Conservation (phyloP, 2,329 filamentous ascomycete species). For the Fusarium sp. region DNA sequence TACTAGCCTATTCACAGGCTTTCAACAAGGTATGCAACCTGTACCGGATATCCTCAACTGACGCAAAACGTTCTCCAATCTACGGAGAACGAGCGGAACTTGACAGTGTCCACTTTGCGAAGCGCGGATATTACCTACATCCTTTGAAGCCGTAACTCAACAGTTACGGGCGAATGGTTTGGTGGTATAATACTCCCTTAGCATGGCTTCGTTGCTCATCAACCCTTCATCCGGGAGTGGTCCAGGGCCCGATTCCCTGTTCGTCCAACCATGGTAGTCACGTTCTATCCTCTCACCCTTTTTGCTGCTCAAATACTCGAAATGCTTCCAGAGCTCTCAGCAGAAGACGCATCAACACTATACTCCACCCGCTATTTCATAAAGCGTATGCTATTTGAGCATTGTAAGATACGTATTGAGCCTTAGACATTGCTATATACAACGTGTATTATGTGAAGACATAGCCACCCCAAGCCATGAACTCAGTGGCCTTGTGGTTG, state of each 20-base stretch:
- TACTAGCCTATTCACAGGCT: neutral
- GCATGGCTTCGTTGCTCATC: conserved; percentile 17
- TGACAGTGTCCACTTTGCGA: neutral
- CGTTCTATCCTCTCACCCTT: conserved; percentile 6
- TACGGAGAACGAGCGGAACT: neutral
- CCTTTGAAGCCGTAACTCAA: neutral
- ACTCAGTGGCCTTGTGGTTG: neutral
- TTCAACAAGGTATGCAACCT: neutral
- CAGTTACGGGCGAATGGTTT: conserved; percentile 41
- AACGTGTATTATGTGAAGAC: neutral
- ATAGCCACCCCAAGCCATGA: neutral
- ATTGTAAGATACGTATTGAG: neutral
- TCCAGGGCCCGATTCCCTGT: conserved; percentile 42
- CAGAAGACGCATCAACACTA: neutral
- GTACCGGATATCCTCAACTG: neutral
- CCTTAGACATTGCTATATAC: neutral
- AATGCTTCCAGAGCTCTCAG: neutral
- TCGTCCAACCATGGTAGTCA: conserved; percentile 33
- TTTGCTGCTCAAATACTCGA: neutral
- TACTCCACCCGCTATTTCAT: neutral
- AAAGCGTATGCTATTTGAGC: neutral
- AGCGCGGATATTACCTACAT: conserved; percentile 2
- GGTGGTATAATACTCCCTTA: conserved; percentile 44
- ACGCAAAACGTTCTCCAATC: neutral
- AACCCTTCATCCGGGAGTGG: conserved; percentile 8